Evolutionary conservation across 1,284 basidiomycete species (phyloP).

Genomic region (Cutaneotrichosporon arboriforme): DNA sequence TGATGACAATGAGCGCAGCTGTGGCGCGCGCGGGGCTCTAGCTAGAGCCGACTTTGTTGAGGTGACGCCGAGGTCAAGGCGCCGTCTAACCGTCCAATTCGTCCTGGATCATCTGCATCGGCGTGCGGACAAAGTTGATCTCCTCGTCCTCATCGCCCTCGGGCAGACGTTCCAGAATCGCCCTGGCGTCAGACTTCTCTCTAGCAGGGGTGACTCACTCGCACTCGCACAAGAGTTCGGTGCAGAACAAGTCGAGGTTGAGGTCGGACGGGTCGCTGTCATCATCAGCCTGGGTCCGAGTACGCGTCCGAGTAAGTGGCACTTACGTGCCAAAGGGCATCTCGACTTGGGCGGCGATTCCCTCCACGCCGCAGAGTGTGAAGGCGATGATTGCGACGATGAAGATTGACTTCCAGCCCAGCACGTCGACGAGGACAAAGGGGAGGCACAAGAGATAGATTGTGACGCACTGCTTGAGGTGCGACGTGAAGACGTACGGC

Average conservation of each 20-base stretch:
- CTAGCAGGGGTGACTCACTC: conserved; percentile 54
- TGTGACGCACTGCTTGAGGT: conserved; percentile 88
- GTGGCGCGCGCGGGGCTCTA: too few species aligned
- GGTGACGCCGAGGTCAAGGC: too few species aligned
- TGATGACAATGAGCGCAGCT: too few species aligned
- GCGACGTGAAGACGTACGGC: conserved; percentile 57
- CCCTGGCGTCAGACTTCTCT: conserved; percentile 56
- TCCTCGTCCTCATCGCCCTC: conserved; percentile 55
- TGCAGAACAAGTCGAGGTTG: conserved; percentile 67
- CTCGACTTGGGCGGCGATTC: conserved; percentile 85
- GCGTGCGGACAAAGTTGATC: conserved; percentile 6
- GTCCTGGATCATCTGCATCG: conserved; percentile 7
- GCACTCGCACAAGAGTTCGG: conserved; percentile 76
- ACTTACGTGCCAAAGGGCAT: conserved; percentile 62
- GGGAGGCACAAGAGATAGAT: conserved; percentile 81
- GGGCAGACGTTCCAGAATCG: conserved; percentile 67
- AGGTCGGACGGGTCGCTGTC: conserved; percentile 42
- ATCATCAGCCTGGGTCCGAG: conserved; percentile 55
- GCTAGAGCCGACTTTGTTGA: too few species aligned
- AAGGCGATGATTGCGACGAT: conserved; percentile 73
- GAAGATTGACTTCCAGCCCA: conserved; percentile 70
- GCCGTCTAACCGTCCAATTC: conserved; percentile 9
- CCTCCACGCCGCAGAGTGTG: conserved; percentile 66
- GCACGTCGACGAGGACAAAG: conserved; percentile 63
- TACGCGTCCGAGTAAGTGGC: not conserved